phyloP scores from a whole-genome alignment of 176 grass and related monocot genomes.

The Zea mays region Zm-B73-REFERENCE-NAM-5.0 NC_050103.1:13664001-13664500 shows the following conservation, averaged over 20 bases:
- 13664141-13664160: no score
- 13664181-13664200: no score
- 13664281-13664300: background rate
- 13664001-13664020: no score
- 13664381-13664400: background rate
- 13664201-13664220: background rate
- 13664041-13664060: background rate
- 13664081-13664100: background rate
- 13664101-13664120: slow-evolving; percentile 6
- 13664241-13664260: background rate
- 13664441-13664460: background rate
- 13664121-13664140: background rate
- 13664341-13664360: rapidly evolving
- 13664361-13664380: background rate
- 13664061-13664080: no score
- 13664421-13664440: background rate
- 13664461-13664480: slow-evolving; percentile 22
- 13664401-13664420: background rate
- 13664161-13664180: background rate
- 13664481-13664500: background rate
- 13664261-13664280: background rate
- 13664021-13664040: no score
- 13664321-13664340: background rate
- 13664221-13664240: no score
- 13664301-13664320: background rate